Base-by-base conservation (phyloP, 352 stramenopile species). In the Saprolegnia diclina region DNA sequence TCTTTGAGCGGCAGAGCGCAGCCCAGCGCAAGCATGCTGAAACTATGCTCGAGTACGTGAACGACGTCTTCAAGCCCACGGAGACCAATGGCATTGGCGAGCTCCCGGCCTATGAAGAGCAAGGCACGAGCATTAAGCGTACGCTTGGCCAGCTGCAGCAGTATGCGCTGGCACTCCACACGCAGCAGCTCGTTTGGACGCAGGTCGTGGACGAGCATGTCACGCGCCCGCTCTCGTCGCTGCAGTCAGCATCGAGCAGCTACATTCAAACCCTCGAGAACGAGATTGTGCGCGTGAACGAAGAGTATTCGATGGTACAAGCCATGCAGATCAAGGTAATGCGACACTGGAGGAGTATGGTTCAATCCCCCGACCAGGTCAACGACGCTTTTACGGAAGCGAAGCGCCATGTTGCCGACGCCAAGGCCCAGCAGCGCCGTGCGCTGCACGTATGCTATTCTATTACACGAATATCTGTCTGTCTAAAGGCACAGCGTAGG, bases 171-270 rank as follows among this genome's bases (percentile, higher is more conserved):
- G 77, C 77, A 4, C 78, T 67, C 46, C 85, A 79, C 71, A 78
- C 79, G 21, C 84, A 92, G 71, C 82, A 94, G 70, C 67, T 91
- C 50, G 55, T 89, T 32, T 78, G 92, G 61, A 82, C 86, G 7
- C 79, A 84, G 35, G 84, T 94, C 56, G 76, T 94, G 54, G 83
- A 94, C 56, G 86, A 94, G 44, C 86, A 94, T 61, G 82, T 94
- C 37, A 84, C 83, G 3, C 79, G 82, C 72, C 86, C 86, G 48
- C 77, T 94, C 50, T 79, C 82, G 71, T 87, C 84, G 68, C 77
- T 94, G 29, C 84, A 94, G 50, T 78, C 84, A 21, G 84, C 82
- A 21, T 90, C 83, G 2, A 80, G 87, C 71, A 77, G 77, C 7
- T 94, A 94, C 74, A 90, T 92, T 45, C 79, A 84, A 68, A 92